Evolutionary conservation across 1,284 basidiomycete genomes (phyloP).

Genomic region (Baeospora myosura): DNA sequence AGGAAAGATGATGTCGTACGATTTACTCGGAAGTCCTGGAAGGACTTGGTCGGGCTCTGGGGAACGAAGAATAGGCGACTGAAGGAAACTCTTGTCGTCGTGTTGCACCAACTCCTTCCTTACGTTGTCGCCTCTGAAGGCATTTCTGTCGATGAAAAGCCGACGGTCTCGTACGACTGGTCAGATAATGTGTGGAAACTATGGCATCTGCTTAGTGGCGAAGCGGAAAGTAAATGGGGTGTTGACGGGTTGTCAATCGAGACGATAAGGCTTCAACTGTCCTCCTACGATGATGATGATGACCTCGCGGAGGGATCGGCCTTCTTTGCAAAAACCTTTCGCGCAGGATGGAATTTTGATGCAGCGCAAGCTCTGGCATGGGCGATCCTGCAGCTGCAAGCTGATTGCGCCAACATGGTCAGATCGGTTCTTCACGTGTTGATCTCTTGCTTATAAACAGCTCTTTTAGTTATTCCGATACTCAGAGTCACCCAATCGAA

Average conservation of each 20-base stretch:
- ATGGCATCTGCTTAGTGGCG: constrained; percentile 16
- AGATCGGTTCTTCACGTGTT: constrained; percentile 15
- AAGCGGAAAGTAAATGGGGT: constrained; percentile 46
- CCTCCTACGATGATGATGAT: constrained; percentile 11
- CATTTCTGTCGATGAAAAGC: constrained; percentile 19
- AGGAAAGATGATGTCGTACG: constrained; percentile 45
- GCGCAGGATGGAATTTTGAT: constrained; percentile 68
- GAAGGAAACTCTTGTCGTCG: constrained; percentile 62
- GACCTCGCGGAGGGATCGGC: constrained; percentile 23
- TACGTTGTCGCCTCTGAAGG: constrained; percentile 42
- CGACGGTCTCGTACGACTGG: constrained; percentile 20
- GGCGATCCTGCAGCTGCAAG: constrained; percentile 78
- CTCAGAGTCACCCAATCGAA: constrained; percentile 19
- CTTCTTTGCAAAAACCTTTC: constrained; percentile 60
- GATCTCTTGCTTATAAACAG: constrained; percentile 28
- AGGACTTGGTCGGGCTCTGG: constrained; percentile 65
- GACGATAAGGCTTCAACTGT: constrained; percentile 48
- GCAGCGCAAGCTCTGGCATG: constrained; percentile 68
- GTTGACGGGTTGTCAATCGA: constrained; percentile 59
- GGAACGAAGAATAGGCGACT: constrained; percentile 61
- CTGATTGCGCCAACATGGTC: constrained; percentile 72
- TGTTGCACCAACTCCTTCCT: constrained; percentile 66
- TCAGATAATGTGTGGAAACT: constrained; percentile 10
- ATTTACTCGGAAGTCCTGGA: constrained; percentile 60
- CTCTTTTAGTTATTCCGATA: constrained; percentile 55